Base-by-base conservation (phyloP, 1,284 basidiomycete species). In the Xanthoconium separans region DNA sequence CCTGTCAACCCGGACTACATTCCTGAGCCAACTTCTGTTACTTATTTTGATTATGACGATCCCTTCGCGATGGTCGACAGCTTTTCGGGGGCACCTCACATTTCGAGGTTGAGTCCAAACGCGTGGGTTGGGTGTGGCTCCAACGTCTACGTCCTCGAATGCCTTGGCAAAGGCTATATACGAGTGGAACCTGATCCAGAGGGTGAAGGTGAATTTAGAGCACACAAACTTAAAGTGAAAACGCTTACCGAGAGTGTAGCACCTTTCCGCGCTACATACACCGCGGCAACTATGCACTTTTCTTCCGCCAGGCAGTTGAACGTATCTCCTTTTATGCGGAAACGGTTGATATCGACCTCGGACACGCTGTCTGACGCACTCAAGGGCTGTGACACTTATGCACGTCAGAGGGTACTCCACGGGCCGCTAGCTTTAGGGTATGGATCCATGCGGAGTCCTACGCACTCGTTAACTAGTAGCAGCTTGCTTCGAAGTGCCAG, bases 101-200 rank as follows among this genome's bases (percentile, higher is more conserved):
- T 87, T 27, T 59, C 67, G 7, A 70, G 70, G 46, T 50, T 86
- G 51, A 84, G 82, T 60, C 63, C 63, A 42, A 70, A 82, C 61
- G 81, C 87, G 0, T 94, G 95, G 95, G 89, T 97, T 5, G 83
- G 85, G 10, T 94, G 91, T 61, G 93, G 94, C 0, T 76, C 77
- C 4, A 78, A 85, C 22, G 70, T 82, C 8, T 93, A 89, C 67
- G 80, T 97, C 10, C 76, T 98, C 1, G 90, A 95, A 59, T 84
- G 91, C 54, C 70, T 95, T 18, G 85, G 84, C 5, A 81, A 79
- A 55, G 93, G 94, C 0, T 83, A 82, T 64, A 76, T 97, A 52
- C 83, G 85, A 22, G 78, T 98, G 15, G 82, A 88, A 56, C 79
- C 75, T 12, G 60, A 64, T 40, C 42, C 74, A 60, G 64, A 62